Base-by-base conservation (phyloP, 2,329 filamentous ascomycete species). In the Chaetomium globosum region DNA sequence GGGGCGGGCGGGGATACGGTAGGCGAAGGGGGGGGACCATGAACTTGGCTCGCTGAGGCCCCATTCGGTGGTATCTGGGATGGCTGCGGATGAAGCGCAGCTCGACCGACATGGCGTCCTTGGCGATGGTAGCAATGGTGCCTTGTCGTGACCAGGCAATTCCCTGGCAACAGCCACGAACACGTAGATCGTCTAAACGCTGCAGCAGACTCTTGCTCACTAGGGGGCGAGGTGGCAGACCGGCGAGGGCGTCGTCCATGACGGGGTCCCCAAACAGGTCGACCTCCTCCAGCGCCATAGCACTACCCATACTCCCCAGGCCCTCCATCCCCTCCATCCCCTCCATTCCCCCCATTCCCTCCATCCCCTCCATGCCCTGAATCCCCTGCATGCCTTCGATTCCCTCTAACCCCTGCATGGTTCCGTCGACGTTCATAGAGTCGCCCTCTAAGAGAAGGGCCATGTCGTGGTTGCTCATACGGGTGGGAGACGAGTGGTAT, bases 61-160 rank as follows among this genome's bases (percentile, higher is more conserved):
- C 92, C 93, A 97, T 49, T 82, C 82, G 2, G 89, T 91, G 76
- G 89, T 85, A 13, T 87, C 82, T 0, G 87, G 87, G 83, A 69
- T 88, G 83, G 72, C 89, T 88, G 39, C 86, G 84, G 59, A 97
- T 82, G 74, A 91, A 89, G 65, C 89, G 87, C 54, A 96, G 82
- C 73, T 90, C 87, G 60, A 97, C 80, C 16, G 82, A 83, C 56
- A 84, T 83, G 31, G 91, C 90, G 77, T 93, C 89, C 19, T 85
- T 79, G 23, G 88, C 85, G 70, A 98, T 89, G 61, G 89, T 89
- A 31, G 93, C 93, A 70, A 98, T 91, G 66, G 89, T 92, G 52
- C 94, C 94, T 67, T 87, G 85, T 72, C 89, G 93, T 12, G 94
- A 97, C 93, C 94, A 98, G 33, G 90, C 88, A 61, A 97, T 85